phyloP scores from a whole-genome alignment of 805 yeast species.

The Suhomyces xylopsoci region DNA sequence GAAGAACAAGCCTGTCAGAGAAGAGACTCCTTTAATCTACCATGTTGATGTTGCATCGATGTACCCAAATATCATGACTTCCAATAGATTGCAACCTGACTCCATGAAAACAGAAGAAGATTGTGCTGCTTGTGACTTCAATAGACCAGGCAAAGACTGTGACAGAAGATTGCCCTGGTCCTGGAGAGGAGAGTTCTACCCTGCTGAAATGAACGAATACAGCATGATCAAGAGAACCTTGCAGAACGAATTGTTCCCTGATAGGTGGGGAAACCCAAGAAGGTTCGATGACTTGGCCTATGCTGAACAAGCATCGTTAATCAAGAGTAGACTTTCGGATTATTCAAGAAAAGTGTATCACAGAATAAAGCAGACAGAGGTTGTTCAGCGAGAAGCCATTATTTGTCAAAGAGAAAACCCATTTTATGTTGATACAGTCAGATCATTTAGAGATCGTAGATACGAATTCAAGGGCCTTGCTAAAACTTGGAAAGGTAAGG shows the following conservation, averaged over 20 bases:
- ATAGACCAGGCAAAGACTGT: constrained; percentile 90
- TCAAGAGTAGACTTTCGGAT: constrained; percentile 76
- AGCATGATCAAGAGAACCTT: constrained; percentile 83
- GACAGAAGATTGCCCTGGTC: constrained; percentile 93
- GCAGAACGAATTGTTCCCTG: constrained; percentile 74
- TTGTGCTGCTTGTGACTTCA: constrained; percentile 97
- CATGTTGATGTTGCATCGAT: constrained; percentile 99
- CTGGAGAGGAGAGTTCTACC: constrained; percentile 96
- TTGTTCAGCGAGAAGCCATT: constrained; percentile 85
- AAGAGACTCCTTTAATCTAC: constrained; percentile 82
- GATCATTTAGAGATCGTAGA: constrained; percentile 92
- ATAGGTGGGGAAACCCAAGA: constrained; percentile 53
- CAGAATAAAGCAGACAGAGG: constrained; percentile 74
- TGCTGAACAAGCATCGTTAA: constrained; percentile 69
- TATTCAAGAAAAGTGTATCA: constrained; percentile 85
- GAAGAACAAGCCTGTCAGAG: constrained; percentile 58
- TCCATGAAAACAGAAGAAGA: constrained; percentile 93
- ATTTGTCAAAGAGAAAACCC: constrained; percentile 98
- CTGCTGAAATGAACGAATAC: constrained; percentile 89
- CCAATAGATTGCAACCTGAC: constrained; percentile 96
- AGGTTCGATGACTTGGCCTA: constrained; percentile 74
- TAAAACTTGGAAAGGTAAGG: constrained; percentile 89
- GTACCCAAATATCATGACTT: constrained; percentile 99
- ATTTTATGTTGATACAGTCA: constrained; percentile 90
- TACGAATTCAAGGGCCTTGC: constrained; percentile 93